A percentile compares a stretch with the other conserved stretches of the same genome.
These are phyloP conservation scores for Entelexis paramagnoliae DNA, from an alignment of 1,139 yeast genomes.

Conservation along the genomic window DNA sequence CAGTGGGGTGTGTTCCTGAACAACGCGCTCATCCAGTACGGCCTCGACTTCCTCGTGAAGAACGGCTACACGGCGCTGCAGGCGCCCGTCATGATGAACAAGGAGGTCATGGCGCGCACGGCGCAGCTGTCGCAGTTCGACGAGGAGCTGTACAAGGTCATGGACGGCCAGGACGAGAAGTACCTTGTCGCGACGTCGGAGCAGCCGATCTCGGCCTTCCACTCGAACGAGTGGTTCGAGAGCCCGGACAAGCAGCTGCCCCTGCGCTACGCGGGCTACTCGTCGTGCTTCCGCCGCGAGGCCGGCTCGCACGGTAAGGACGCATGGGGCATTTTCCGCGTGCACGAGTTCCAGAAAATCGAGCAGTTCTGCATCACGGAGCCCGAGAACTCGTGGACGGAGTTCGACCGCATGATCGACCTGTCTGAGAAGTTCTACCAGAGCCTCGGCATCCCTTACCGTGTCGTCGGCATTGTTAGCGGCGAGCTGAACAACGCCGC, in stretches of 20 bases:
- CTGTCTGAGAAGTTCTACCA: conserved; percentile 88
- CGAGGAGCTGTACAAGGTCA: conserved; percentile 92
- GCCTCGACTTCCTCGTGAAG: conserved; percentile 70
- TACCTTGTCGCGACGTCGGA: conserved; percentile 97
- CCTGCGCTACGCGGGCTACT: conserved; percentile 86
- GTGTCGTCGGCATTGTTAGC: conserved; percentile 95
- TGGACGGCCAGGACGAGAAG: conserved; percentile 96
- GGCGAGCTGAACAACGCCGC: conserved; percentile 99
- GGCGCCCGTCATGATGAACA: conserved; percentile 99
- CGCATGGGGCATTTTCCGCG: conserved; percentile 99
- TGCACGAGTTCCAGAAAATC: conserved; percentile 94
- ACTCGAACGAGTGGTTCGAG: conserved; percentile 97
- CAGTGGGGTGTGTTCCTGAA: conserved; percentile 92
- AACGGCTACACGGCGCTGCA: conserved; percentile 84
- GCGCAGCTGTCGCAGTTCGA: conserved; percentile 97
- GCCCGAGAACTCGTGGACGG: conserved; percentile 97
- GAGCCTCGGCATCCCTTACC: conserved; percentile 84
- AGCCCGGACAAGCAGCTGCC: conserved; percentile 96
- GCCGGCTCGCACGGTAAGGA: conserved; percentile 99
- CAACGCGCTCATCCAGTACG: conserved; percentile 96
- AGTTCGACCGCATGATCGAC: conserved; percentile 89
- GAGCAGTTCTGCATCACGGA: conserved; percentile 94
- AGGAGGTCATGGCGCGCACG: conserved; percentile 98
- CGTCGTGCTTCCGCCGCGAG: conserved; percentile 98
- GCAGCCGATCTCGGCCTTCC: conserved; percentile 98